Evolutionary conservation across 2,329 filamentous ascomycete genomes (phyloP), one percentile per base, ranked within the genome.

Genomic region (Sphaceloma murrayae): DNA sequence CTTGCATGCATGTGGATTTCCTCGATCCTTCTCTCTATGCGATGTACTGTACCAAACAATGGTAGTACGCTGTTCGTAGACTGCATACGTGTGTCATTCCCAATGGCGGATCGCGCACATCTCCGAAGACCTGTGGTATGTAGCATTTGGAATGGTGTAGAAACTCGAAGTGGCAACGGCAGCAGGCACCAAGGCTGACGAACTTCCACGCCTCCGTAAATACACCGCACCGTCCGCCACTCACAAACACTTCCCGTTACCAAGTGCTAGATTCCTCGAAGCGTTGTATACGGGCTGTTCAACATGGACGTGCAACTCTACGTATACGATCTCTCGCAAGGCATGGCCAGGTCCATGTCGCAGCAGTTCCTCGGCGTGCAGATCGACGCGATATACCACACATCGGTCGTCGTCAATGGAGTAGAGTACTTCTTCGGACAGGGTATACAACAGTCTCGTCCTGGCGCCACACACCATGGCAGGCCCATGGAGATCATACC

Each of bases 361-460:
- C 60, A 59, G 39, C 65, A 73, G 36, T 67, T 83, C 34, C 72
- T 81, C 3, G 80, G 80, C 1, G 74, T 72, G 1, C 77, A 82
- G 43, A 85, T 95, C 39, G 89, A 96, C 62, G 91, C 91, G 44
- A 38, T 98, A 43, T 96, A 96, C 54, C 91, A 98, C 62, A 96
- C 91, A 0, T 85, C 88, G 0, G 79, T 98, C 44, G 81, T 94
- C 31, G 70, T 96, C 29, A 75, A 79, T 43, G 80, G 80, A n/a
- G 74, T 82, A 40, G 91, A 98, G 64, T 95, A 94, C 62, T 78
- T 89, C 55, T 96, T 88, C 54, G 89, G 94, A 48, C 80, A 84
- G 45, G 86, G 86, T 45, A 82, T 96, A 43, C 84, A 94, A 55
- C 79, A 80, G 44, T 86, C 89, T 48, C 66, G 69, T 7, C 85